A percentile compares a stretch with the other conserved stretches of the same genome.
Conservation (phyloP, 805 yeast genomes). For the Hanseniaspora pseudoguilliermondii region DNA sequence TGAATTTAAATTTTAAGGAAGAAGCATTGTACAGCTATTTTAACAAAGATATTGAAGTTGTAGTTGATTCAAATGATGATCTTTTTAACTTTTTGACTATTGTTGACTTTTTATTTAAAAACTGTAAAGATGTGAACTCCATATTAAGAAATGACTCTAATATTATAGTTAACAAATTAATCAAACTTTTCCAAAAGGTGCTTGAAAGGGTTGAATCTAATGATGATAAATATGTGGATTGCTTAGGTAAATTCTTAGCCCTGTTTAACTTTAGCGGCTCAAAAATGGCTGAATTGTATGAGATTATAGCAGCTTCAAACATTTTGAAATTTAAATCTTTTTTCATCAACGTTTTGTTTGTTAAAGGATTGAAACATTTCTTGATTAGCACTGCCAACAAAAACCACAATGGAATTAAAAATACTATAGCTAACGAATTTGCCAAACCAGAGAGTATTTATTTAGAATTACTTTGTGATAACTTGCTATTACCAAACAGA, state of each 20-base stretch:
- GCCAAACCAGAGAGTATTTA: neutral
- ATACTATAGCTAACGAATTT: neutral
- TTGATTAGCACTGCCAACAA: neutral
- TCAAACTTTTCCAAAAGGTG: neutral
- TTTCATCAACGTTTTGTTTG: neutral
- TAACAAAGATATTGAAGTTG: neutral
- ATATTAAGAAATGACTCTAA: neutral
- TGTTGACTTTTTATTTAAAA: neutral
- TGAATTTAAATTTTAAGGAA: neutral
- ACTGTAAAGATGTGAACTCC: neutral
- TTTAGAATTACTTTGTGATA: conserved; percentile 20
- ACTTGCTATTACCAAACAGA: conserved; percentile 39
- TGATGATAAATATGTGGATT: conserved; percentile 3
- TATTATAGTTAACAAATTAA: neutral
- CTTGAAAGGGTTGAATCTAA: neutral
- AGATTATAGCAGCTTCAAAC: neutral
- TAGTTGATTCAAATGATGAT: neutral
- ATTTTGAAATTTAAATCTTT: neutral
- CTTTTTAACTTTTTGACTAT: conserved; percentile 6
- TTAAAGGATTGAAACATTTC: conserved; percentile 2
- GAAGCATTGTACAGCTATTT: neutral
- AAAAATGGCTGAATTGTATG: neutral
- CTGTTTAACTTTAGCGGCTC: neutral
- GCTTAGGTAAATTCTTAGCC: neutral
- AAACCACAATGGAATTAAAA: neutral